Conservation (phyloP, 345 rosid species). For the Acer saccharum region DNA sequence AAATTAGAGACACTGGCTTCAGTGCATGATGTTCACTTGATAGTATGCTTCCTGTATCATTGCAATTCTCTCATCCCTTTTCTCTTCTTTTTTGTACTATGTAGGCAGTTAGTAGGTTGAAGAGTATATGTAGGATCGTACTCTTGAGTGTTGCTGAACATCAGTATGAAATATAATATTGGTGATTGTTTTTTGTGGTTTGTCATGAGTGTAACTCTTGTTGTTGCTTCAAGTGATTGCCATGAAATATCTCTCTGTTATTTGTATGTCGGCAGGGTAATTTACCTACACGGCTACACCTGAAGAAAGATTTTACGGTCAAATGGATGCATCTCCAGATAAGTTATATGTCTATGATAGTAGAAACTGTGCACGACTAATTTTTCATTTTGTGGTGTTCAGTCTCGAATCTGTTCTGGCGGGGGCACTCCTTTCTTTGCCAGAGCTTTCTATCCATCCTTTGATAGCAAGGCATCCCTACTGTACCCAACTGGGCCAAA, state of each 20-base stretch:
- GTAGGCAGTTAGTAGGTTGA: background rate
- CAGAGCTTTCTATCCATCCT: background rate
- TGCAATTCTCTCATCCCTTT: background rate
- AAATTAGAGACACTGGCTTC: slow-evolving; percentile 1
- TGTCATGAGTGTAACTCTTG: background rate
- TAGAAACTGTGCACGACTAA: background rate
- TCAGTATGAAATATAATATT: background rate
- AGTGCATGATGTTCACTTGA: background rate
- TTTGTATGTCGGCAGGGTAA: slow-evolving; percentile 5
- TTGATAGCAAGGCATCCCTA: background rate
- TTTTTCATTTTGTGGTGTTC: background rate
- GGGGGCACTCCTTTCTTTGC: background rate
- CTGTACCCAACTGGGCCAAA: background rate
- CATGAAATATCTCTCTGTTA: background rate
- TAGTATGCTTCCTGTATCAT: background rate
- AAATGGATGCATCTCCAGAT: background rate
- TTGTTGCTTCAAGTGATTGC: background rate
- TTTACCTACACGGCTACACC: too few species aligned
- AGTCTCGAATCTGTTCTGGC: background rate
- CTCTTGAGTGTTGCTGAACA: background rate
- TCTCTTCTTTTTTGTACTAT: background rate
- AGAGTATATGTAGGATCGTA: background rate
- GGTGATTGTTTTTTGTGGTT: background rate
- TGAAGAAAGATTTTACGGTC: background rate
- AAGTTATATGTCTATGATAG: background rate